These are phyloP conservation scores for Ophiostoma australiae DNA, from an alignment of 2,329 filamentous ascomycete species.

Conservation along the genomic window DNA sequence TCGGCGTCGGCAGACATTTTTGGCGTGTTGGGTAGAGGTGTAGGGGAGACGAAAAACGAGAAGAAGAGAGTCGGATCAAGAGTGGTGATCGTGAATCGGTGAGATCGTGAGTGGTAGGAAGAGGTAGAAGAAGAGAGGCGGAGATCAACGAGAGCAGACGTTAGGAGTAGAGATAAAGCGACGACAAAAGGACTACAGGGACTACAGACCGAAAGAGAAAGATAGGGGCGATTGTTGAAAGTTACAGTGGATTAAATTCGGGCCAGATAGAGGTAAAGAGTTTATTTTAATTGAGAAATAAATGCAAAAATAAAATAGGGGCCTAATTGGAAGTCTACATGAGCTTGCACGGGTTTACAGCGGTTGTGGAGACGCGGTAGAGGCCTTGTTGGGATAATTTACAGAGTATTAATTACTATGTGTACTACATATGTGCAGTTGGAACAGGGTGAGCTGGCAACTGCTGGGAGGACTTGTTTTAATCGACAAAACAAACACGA, in stretches of 20 bases:
- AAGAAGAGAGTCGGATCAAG: conserved; percentile 9
- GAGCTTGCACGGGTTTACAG: not conserved
- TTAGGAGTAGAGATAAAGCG: not conserved
- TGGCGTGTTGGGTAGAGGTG: conserved; percentile 27
- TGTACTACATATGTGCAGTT: no score
- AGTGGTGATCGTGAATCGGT: conserved; percentile 17
- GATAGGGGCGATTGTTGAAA: conserved; percentile 13
- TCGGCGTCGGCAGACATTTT: conserved; percentile 44
- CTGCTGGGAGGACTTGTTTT: not conserved
- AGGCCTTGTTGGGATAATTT: not conserved
- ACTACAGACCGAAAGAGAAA: not conserved
- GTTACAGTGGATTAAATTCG: conserved; percentile 8
- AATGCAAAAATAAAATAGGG: not conserved
- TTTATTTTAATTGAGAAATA: not conserved
- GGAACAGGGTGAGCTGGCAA: conserved; percentile 5
- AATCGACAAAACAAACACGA: not conserved
- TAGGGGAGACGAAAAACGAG: not conserved
- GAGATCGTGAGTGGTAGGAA: conserved; percentile 17
- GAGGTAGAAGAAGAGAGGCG: not conserved
- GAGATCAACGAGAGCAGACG: not conserved
- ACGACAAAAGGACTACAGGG: not conserved
- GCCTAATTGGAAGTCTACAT: not conserved
- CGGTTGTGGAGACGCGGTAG: not conserved
- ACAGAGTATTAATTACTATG: no score
- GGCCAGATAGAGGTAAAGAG: not conserved